Evolutionary conservation across 2,329 filamentous ascomycete species (phyloP).

Genomic region (Dryadomyces quercivorus): DNA sequence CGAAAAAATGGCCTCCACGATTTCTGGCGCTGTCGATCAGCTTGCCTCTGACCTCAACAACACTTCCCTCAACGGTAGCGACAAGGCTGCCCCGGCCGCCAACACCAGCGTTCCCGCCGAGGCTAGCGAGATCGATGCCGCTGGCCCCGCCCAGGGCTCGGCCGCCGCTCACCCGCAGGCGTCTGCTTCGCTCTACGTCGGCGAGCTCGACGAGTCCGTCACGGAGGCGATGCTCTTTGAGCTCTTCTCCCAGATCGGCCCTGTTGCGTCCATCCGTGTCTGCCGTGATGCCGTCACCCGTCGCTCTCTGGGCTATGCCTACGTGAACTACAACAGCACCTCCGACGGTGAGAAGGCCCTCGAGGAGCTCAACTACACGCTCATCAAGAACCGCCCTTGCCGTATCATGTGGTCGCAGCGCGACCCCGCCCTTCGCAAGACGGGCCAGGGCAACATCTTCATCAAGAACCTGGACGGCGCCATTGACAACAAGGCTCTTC

Average conservation of each 20-base stretch:
- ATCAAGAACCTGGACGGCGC: conserved; percentile 99
- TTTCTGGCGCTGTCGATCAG: conserved; percentile 59
- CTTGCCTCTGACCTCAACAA: conserved; percentile 67
- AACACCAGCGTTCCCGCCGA: conserved; percentile 57
- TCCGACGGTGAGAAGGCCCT: conserved; percentile 94
- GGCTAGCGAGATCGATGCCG: conserved; percentile 48
- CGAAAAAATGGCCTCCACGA: conserved; percentile 45
- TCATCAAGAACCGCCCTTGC: conserved; percentile 98
- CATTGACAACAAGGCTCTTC: conserved; percentile 99
- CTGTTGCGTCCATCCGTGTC: conserved; percentile 97
- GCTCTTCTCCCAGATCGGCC: conserved; percentile 98
- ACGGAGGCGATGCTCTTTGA: conserved; percentile 99
- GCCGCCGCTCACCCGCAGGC: conserved; percentile 71
- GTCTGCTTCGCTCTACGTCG: conserved; percentile 96
- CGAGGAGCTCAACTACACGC: conserved; percentile 98
- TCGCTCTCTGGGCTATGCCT: conserved; percentile 96
- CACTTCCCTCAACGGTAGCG: conserved; percentile 55
- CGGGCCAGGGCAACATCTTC: conserved; percentile 97
- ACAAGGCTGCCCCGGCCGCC: conserved; percentile 54
- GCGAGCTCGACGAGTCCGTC: conserved; percentile 93
- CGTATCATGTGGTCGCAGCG: conserved; percentile 99
- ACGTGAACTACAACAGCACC: conserved; percentile 99
- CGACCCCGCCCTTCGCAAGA: conserved; percentile 97
- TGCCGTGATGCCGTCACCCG: conserved; percentile 98
- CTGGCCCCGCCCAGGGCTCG: conserved; percentile 60